These are phyloP conservation scores for Alternaria brassicicola DNA, from an alignment of 2,329 filamentous ascomycete genomes.

Conservation along the genomic window DNA sequence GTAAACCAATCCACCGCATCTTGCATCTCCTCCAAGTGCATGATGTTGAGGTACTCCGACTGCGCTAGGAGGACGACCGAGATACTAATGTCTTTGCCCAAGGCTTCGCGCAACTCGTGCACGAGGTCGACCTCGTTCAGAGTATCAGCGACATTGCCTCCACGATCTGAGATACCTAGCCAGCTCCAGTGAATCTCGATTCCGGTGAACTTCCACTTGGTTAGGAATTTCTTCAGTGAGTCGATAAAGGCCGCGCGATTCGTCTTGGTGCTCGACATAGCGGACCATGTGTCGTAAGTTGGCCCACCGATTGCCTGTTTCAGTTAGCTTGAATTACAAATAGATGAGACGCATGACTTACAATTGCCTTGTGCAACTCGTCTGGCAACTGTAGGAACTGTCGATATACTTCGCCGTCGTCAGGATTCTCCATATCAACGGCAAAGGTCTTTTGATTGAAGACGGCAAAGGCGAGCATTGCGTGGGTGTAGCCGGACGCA, in stretches of 20 bases:
- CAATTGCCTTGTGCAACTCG: slow-evolving; percentile 24
- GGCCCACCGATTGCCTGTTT: slow-evolving; percentile 44
- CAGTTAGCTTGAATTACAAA: not conserved
- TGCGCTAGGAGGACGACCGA: slow-evolving; percentile 34
- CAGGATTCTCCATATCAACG: slow-evolving; percentile 18
- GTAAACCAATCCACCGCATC: slow-evolving; percentile 52
- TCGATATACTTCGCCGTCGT: slow-evolving; percentile 25
- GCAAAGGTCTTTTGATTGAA: slow-evolving; percentile 49
- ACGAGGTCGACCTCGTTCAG: slow-evolving; percentile 30
- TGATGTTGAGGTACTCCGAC: slow-evolving; percentile 34
- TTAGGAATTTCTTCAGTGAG: slow-evolving; percentile 50
- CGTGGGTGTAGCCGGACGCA: slow-evolving; percentile 30
- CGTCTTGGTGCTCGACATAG: slow-evolving; percentile 38
- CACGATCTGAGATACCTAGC: slow-evolving; percentile 19
- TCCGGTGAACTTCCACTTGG: slow-evolving; percentile 51
- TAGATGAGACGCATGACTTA: not conserved
- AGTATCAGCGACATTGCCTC: slow-evolving; percentile 35
- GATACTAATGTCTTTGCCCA: slow-evolving; percentile 29
- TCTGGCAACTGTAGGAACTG: slow-evolving; percentile 24
- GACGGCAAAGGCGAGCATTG: slow-evolving; percentile 50
- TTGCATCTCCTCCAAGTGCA: slow-evolving; percentile 33
- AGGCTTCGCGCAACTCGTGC: slow-evolving; percentile 26
- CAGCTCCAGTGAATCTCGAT: slow-evolving; percentile 58
- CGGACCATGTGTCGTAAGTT: slow-evolving; percentile 46
- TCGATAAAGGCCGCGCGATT: slow-evolving; percentile 48